Conservation (phyloP, 2,329 filamentous ascomycete genomes). For the Colletotrichum aenigma region DNA sequence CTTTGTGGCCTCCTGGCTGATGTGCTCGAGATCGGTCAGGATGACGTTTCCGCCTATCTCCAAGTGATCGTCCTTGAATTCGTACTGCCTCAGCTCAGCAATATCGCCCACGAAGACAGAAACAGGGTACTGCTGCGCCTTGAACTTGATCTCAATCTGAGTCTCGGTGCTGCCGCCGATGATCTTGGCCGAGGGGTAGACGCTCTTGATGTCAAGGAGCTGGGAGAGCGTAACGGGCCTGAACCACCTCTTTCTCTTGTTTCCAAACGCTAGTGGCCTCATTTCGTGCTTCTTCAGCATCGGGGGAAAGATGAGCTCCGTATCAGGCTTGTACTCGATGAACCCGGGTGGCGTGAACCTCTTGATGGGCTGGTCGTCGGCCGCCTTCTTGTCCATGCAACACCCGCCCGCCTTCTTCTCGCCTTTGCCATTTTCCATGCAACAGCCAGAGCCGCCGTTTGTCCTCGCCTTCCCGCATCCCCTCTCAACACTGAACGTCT, state of each 20-base stretch:
- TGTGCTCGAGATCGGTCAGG: constrained; percentile 86
- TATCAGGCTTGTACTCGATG: constrained; percentile 92
- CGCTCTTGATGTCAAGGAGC: constrained; percentile 88
- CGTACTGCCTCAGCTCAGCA: constrained; percentile 82
- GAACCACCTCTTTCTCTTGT: constrained; percentile 94
- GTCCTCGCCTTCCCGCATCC: constrained; percentile 53
- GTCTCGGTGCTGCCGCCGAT: constrained; percentile 97
- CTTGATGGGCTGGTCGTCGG: constrained; percentile 61
- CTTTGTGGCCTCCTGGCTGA: constrained; percentile 78
- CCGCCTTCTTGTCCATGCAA: constrained; percentile 67
- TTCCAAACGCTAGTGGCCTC: constrained; percentile 85
- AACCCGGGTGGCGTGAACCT: constrained; percentile 86
- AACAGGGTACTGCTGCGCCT: constrained; percentile 85
- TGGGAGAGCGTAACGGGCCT: constrained; percentile 86
- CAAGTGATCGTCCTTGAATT: constrained; percentile 79
- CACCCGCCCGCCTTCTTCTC: constrained; percentile 54
- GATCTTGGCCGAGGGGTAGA: constrained; percentile 85
- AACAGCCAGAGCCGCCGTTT: constrained; percentile 66
- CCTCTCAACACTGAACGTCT: constrained; percentile 74
- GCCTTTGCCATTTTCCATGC: constrained; percentile 67
- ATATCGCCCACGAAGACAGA: constrained; percentile 96
- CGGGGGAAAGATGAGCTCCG: constrained; percentile 94
- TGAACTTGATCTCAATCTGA: constrained; percentile 98
- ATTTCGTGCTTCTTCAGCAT: constrained; percentile 82
- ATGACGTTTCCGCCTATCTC: constrained; percentile 93